phyloP scores from a whole-genome alignment of 176 grass and related monocot genomes.

The Panicum miliaceum region DNA sequence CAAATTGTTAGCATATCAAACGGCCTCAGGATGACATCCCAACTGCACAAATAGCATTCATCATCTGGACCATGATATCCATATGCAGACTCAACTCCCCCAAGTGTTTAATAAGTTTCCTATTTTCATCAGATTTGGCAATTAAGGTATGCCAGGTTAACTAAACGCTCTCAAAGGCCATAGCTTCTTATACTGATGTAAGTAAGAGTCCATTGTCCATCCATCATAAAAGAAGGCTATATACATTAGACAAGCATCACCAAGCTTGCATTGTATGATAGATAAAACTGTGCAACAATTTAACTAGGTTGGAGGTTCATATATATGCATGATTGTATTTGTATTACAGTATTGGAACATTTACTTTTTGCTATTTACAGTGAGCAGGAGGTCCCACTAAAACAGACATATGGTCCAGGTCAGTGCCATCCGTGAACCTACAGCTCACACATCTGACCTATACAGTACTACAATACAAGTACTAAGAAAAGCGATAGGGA shows the following conservation, averaged over 20 bases:
- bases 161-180: no score
- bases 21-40: no score
- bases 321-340: not conserved
- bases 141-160: no score
- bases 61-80: no score
- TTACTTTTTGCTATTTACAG: not conserved
- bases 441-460: constrained; percentile 5
- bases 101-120: no score
- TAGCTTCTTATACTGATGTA: no score
- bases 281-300: not conserved
- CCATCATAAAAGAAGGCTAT: not conserved
- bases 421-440: constrained; percentile 13
- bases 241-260: not conserved
- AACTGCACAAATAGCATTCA: no score
- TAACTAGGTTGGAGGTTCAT: not conserved
- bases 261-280: not conserved
- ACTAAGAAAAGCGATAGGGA: not conserved
- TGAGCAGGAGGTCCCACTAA: not conserved
- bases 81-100: no score
- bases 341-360: not conserved
- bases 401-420: not conserved
- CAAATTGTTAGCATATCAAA: not conserved
- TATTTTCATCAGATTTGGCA: no score
- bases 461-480: not conserved
- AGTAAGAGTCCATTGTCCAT: no score